Evolutionary conservation across 768 basidiomycete genomes (phyloP).

Genomic region (Mycena rosella): DNA sequence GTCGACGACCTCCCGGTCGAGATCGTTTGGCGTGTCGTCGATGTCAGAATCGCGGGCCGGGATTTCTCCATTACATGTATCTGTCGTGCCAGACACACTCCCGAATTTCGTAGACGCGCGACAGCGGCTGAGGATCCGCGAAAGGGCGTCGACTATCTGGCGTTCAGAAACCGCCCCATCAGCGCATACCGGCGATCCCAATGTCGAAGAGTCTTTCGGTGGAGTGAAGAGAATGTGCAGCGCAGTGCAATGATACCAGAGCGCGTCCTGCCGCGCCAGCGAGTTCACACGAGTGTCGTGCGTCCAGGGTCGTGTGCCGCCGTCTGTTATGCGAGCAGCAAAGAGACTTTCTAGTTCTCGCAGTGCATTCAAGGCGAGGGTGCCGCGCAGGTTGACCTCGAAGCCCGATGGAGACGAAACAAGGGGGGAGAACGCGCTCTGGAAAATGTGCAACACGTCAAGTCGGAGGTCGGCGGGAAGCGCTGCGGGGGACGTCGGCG

Average conservation of each 20-base stretch:
- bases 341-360: constrained; percentile 54
- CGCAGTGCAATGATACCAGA: constrained; percentile 66
- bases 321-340: constrained; percentile 26
- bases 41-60: constrained; percentile 26
- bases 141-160: constrained; percentile 24
- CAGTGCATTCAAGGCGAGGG: constrained; percentile 54
- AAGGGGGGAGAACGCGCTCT: constrained; percentile 36
- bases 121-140: constrained; percentile 30
- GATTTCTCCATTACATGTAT: constrained; percentile 5
- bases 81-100: constrained; percentile 25
- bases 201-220: constrained; percentile 8
- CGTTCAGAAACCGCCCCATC: constrained; percentile 19
- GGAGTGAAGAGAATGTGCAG: constrained; percentile 52
- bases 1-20: constrained; percentile 45
- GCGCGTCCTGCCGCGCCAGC: constrained; percentile 61
- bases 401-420: constrained; percentile 29
- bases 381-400: constrained; percentile 38
- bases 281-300: constrained; percentile 48
- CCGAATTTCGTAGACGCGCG: constrained; percentile 3
- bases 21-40: constrained; percentile 24
- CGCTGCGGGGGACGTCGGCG: constrained; percentile 11
- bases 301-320: constrained; percentile 17
- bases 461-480: constrained; percentile 44
- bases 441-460: constrained; percentile 46
- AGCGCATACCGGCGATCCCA: not conserved